A percentile compares a stretch with the other conserved stretches of the same genome.
Evolutionary conservation across 345 rosid species (phyloP).

Genomic region (Camelina laxa): DNA sequence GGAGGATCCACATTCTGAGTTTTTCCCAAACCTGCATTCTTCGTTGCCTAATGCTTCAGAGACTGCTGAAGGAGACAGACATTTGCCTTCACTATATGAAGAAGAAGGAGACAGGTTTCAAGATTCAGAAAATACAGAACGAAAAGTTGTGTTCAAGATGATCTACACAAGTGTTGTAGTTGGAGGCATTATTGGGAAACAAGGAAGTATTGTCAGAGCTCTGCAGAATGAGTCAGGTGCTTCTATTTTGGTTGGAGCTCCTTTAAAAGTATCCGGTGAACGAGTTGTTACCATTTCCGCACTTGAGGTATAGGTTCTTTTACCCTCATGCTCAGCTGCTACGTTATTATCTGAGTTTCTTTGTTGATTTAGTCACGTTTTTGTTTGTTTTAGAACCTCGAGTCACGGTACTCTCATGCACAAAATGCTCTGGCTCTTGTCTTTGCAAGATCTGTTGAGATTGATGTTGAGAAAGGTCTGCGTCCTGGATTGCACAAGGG

Average conservation of each 20-base stretch:
- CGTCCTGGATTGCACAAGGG: constrained; percentile 39
- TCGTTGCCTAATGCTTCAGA: constrained; percentile 40
- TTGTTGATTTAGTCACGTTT: background rate
- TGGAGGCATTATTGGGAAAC: constrained; percentile 74
- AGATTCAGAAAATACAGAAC: constrained; percentile 24
- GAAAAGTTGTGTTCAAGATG: constrained; percentile 56
- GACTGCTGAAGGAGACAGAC: constrained; percentile 24
- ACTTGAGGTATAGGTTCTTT: constrained; percentile 51
- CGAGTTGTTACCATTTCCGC: constrained; percentile 68
- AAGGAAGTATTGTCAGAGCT: constrained; percentile 59
- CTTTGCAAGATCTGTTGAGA: constrained; percentile 62
- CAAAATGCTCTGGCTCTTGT: constrained; percentile 63
- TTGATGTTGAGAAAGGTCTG: constrained; percentile 50
- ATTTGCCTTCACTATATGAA: constrained; percentile 36
- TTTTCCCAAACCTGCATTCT: constrained; percentile 59
- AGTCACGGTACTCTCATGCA: constrained; percentile 59
- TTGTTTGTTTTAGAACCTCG: constrained; percentile 50
- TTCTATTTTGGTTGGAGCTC: constrained; percentile 52
- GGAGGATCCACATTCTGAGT: constrained; percentile 52
- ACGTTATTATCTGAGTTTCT: background rate
- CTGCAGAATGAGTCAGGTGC: constrained; percentile 69
- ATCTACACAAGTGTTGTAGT: constrained; percentile 57
- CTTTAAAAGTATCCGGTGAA: constrained; percentile 42
- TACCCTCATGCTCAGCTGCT: background rate
- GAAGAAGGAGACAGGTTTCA: constrained; percentile 31